Percentiles rank a stretch among this genome's conserved stretches.
Evolutionary conservation across 1,284 basidiomycete genomes (phyloP).

Genomic region (Sanghuangporus baumii): DNA sequence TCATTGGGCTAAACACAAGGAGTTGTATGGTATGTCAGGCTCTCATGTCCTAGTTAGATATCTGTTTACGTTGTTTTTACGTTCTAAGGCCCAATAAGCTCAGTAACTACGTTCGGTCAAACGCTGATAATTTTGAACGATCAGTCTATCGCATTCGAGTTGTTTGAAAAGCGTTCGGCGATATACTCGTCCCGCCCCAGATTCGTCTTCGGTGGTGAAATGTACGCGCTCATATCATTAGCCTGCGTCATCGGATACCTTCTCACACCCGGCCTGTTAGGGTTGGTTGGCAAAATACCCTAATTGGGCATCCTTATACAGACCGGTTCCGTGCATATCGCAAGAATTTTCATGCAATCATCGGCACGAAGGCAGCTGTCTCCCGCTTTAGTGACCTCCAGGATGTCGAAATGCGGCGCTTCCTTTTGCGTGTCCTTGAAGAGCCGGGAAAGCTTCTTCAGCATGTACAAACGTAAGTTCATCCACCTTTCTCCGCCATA

Average conservation of each 20-base stretch:
- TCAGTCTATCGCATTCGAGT: slow-evolving; percentile 35
- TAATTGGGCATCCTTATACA: background rate
- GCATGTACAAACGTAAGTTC: slow-evolving; percentile 10
- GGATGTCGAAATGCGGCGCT: slow-evolving; percentile 12
- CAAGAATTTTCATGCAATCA: slow-evolving; percentile 5
- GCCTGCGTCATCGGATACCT: background rate
- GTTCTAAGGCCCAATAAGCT: slow-evolving; percentile 15
- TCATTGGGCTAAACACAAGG: slow-evolving; percentile 13
- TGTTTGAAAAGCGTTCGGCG: slow-evolving; percentile 41
- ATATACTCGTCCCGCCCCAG: slow-evolving; percentile 43
- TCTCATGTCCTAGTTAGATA: background rate
- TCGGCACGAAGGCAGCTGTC: slow-evolving; percentile 11
- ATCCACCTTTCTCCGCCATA: background rate
- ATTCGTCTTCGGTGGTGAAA: slow-evolving; percentile 12
- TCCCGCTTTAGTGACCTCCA: slow-evolving; percentile 8
- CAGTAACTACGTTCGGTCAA: slow-evolving; percentile 35
- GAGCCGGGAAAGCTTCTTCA: slow-evolving; percentile 3
- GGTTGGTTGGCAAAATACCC: slow-evolving; percentile 1
- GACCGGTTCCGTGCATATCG: slow-evolving; percentile 1
- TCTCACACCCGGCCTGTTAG: background rate
- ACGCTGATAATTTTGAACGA: slow-evolving; percentile 39
- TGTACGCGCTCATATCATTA: background rate
- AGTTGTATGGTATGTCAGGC: slow-evolving; percentile 13
- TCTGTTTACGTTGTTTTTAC: background rate
- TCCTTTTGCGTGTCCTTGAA: slow-evolving; percentile 10